A percentile compares a stretch with the other conserved stretches of the same genome.
phyloP scores from a whole-genome alignment of 345 rosid species.

The Aegle marmelos region DNA sequence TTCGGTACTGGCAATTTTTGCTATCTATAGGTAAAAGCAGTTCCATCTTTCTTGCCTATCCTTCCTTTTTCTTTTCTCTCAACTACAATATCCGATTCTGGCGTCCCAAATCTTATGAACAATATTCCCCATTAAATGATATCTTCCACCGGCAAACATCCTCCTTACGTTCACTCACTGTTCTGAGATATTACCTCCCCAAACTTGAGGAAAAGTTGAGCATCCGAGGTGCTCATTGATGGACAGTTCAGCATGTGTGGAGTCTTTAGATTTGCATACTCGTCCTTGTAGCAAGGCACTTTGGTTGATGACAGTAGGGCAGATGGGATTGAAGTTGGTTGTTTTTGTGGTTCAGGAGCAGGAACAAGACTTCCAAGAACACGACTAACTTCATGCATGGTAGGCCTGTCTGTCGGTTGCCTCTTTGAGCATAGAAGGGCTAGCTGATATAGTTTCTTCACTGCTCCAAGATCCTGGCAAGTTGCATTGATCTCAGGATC shows the following conservation, averaged over 20 bases:
- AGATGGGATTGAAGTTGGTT: conserved; percentile 27
- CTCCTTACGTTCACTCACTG: conserved; percentile 32
- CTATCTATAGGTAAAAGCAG: conserved; percentile 9
- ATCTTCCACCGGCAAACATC: background rate
- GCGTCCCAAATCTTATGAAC: conserved; percentile 14
- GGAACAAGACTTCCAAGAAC: conserved; percentile 70
- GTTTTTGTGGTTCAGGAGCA: conserved; percentile 37
- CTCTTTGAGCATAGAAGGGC: conserved; percentile 80
- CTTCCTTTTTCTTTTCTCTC: background rate
- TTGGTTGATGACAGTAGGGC: conserved; percentile 33
- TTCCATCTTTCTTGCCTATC: background rate
- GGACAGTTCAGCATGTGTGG: conserved; percentile 78
- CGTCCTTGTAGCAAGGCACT: conserved; percentile 64
- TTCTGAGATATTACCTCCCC: conserved; percentile 95
- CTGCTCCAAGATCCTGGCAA: conserved; percentile 72
- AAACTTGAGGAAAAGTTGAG: conserved; percentile 82
- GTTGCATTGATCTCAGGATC: conserved; percentile 75
- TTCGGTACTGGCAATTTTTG: conserved; percentile 1
- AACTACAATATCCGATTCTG: conserved; percentile 17
- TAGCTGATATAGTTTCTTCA: conserved; percentile 89
- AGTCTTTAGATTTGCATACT: conserved; percentile 83
- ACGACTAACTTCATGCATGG: conserved; percentile 87
- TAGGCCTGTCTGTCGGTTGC: conserved; percentile 78
- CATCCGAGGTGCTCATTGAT: conserved; percentile 96
- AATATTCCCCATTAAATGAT: conserved; percentile 6